Evolutionary conservation across 192 early-diverging fungal species (phyloP).

Genomic region (Backusella tuberculispora): DNA sequence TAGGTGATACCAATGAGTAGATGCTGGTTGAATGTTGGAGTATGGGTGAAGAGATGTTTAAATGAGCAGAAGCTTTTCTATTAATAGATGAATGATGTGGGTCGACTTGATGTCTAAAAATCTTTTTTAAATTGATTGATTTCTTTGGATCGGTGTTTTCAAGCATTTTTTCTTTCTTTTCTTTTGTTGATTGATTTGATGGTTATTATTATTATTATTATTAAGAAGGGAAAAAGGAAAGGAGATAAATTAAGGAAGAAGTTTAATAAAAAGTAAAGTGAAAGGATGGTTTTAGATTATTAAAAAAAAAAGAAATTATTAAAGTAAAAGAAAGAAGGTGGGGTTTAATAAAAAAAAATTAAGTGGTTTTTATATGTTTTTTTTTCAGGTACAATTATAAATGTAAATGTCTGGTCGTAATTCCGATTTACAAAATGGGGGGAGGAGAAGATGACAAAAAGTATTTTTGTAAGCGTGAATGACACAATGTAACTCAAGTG

Average conservation of each 20-base stretch:
- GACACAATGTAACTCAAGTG: neutral
- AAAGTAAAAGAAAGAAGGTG: too few relatives aligned
- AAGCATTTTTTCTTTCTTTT: neutral
- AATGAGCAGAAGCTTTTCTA: neutral
- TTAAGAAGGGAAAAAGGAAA: neutral
- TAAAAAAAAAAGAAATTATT: too few relatives aligned
- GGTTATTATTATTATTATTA: neutral
- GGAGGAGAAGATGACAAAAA: constrained; percentile 1
- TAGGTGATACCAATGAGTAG: constrained; percentile 34
- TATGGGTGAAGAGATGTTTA: constrained; percentile 29
- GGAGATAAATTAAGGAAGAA: too few relatives aligned
- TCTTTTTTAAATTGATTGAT: constrained; percentile 10
- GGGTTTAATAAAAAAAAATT: too few relatives aligned
- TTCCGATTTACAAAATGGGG: neutral
- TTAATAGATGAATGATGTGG: constrained; percentile 14
- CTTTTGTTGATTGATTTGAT: too few relatives aligned
- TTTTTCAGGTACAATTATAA: too few relatives aligned
- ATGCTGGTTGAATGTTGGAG: constrained; percentile 32
- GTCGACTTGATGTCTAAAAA: constrained; percentile 10
- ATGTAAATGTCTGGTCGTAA: too few relatives aligned
- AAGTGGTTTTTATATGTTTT: too few relatives aligned
- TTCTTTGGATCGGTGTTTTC: constrained; percentile 1
- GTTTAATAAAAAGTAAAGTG: too few relatives aligned
- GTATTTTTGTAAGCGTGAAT: constrained; percentile 1
- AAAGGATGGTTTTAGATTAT: too few relatives aligned